Conservation (phyloP, 2,329 filamentous ascomycete genomes). For the Paraphoma chrysanthemicola region DNA sequence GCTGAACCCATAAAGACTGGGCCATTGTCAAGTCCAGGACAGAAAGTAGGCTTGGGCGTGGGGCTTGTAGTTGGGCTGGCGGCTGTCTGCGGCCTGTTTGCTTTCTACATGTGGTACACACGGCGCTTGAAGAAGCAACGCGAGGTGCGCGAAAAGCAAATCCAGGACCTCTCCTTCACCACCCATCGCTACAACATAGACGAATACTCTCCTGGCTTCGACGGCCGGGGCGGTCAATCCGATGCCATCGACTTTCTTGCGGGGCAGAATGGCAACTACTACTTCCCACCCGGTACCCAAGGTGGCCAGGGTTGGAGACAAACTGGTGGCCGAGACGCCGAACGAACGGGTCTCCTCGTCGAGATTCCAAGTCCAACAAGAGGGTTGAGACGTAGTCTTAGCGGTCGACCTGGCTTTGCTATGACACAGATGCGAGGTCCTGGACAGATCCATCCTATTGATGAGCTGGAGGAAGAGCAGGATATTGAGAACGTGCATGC, state of each 20-base stretch:
- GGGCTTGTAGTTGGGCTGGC: conserved; percentile 55
- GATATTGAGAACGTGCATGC: conserved; percentile 27
- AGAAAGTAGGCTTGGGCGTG: conserved; percentile 55
- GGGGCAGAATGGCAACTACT: conserved; percentile 35
- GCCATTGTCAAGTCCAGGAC: conserved; percentile 50
- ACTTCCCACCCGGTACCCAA: conserved; percentile 29
- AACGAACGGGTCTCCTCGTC: conserved; percentile 55
- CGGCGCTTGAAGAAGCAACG: conserved; percentile 49
- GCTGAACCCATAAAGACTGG: conserved; percentile 30
- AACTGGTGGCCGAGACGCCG: conserved; percentile 44
- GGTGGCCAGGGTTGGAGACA: conserved; percentile 43
- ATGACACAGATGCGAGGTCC: conserved; percentile 58
- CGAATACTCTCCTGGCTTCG: conserved; percentile 45
- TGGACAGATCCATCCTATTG: conserved; percentile 67
- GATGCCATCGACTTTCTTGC: conserved; percentile 45
- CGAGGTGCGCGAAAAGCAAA: conserved; percentile 59
- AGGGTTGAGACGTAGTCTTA: conserved; percentile 52
- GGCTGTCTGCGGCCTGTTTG: conserved; percentile 49
- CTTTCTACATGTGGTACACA: conserved; percentile 57
- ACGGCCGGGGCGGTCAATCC: conserved; percentile 49
- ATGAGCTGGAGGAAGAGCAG: conserved; percentile 65
- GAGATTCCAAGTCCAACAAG: conserved; percentile 58
- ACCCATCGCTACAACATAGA: conserved; percentile 54
- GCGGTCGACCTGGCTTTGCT: conserved; percentile 52
- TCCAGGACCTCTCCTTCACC: conserved; percentile 60